Evolutionary conservation across 23 red algal species (phyloP).

Genomic region (Gracilaria vermiculophylla): DNA sequence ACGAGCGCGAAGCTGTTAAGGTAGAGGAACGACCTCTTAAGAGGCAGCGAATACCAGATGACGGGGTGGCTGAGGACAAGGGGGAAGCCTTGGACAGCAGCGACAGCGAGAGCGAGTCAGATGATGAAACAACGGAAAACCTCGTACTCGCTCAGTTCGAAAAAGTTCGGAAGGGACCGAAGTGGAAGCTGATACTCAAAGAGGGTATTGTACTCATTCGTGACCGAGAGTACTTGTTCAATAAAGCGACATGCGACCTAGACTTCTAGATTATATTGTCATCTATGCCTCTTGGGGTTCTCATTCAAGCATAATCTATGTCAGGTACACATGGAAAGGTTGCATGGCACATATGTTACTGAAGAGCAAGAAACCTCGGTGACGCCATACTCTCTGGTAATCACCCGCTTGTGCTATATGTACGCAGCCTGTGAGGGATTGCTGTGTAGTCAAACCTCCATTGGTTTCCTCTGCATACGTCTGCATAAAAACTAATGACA

Average conservation of each 20-base stretch:
- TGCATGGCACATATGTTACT: no score
- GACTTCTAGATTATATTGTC: conserved; percentile 38
- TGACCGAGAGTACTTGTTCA: conserved; percentile 78
- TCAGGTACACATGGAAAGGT: no score
- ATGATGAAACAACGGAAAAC: conserved; percentile 62
- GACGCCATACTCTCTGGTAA: no score
- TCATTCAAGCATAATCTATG: neutral
- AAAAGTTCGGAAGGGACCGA: conserved; percentile 59
- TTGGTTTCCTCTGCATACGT: neutral
- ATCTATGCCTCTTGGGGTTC: neutral
- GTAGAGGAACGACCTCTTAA: conserved; percentile 33
- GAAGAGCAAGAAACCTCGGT: no score
- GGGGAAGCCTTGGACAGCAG: conserved; percentile 62
- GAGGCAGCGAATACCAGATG: conserved; percentile 44
- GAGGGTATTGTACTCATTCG: conserved; percentile 74
- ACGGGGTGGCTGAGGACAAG: conserved; percentile 13
- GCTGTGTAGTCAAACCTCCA: neutral
- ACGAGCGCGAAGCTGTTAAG: neutral
- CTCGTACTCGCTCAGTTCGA: conserved; percentile 80
- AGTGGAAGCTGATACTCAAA: conserved; percentile 84
- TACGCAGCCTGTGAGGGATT: no score
- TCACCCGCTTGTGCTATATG: no score
- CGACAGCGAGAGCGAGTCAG: conserved; percentile 62
- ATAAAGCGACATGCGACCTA: conserved; percentile 76
- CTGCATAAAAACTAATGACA: neutral